Percentiles rank a stretch among this genome's conserved stretches.
Evolutionary conservation across 73 alveolate species (phyloP).

Genomic region (Urostyla sp.): DNA sequence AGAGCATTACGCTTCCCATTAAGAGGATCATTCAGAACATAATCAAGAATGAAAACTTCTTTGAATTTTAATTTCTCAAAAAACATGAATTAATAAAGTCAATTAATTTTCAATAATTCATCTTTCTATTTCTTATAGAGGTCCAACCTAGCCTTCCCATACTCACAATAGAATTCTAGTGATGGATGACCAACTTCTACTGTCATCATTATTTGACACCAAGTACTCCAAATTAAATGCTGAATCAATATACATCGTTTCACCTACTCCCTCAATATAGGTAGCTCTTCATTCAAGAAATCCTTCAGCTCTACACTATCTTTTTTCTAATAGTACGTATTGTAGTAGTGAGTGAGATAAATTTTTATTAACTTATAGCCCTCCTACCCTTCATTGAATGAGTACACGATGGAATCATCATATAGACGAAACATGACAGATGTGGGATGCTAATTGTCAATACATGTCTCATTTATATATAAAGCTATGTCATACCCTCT

Average conservation of each 20-base stretch:
- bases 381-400: conserved; percentile 1
- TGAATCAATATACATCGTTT: background rate
- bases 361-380: background rate
- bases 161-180: conserved; percentile 21
- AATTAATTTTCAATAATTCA: no score
- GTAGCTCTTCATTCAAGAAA: background rate
- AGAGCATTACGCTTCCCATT: no score
- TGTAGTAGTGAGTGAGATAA: background rate
- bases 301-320: background rate
- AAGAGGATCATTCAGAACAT: no score
- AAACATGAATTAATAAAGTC: no score
- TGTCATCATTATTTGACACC: conserved; percentile 38
- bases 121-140: conserved; percentile 10
- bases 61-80: no score
- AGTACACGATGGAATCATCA: conserved; percentile 11
- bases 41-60: no score
- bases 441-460: conserved; percentile 30
- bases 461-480: conserved; percentile 6
- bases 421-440: conserved; percentile 6
- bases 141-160: conserved; percentile 5
- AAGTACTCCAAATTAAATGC: conserved; percentile 14
- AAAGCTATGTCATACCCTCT: conserved; percentile 50
- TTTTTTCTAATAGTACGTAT: conserved; percentile 24
- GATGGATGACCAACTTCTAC: conserved; percentile 1
- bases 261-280: conserved; percentile 26